These are phyloP conservation scores for Evernia prunastri DNA, from an alignment of 495 filamentous ascomycete species.

Conservation along the genomic window DNA sequence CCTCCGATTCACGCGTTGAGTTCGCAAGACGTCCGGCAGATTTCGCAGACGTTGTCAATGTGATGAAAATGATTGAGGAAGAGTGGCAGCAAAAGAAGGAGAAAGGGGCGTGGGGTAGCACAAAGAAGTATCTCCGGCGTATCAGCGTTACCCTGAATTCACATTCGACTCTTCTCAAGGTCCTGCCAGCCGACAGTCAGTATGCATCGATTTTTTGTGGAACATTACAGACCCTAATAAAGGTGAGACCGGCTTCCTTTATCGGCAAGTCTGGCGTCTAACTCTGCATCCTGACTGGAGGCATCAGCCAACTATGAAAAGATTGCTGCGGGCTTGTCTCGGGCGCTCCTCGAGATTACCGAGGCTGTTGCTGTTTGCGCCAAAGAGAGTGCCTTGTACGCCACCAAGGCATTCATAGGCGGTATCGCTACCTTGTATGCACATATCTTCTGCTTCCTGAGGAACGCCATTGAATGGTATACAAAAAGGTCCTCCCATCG, in stretches of 20 bases:
- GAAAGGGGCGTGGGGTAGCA: conserved; percentile 20
- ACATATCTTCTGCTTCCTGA: conserved; percentile 42
- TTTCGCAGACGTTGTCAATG: conserved; percentile 31
- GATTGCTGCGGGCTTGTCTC: conserved; percentile 40
- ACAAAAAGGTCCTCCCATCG: conserved; percentile 37
- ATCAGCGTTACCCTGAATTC: conserved; percentile 36
- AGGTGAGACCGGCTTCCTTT: conserved; percentile 29
- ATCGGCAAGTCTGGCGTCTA: neutral
- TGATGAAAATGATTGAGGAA: conserved; percentile 27
- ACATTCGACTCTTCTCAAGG: conserved; percentile 34
- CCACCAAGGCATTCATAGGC: conserved; percentile 27
- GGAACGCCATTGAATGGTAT: conserved; percentile 46
- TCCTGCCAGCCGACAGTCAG: conserved; percentile 35
- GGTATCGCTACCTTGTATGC: conserved; percentile 39
- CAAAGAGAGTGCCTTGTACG: conserved; percentile 21
- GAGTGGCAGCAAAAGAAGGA: conserved; percentile 33
- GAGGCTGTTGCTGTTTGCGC: conserved; percentile 32
- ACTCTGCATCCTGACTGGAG: conserved; percentile 26
- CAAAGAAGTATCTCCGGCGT: conserved; percentile 33
- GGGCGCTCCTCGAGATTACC: conserved; percentile 40
- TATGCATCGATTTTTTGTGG: conserved; percentile 43
- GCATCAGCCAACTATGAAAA: conserved; percentile 42
- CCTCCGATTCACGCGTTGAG: conserved; percentile 32
- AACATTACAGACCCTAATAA: conserved; percentile 41
- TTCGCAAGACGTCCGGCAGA: conserved; percentile 34